Evolutionary conservation across 192 early-diverging fungal species (phyloP), one percentile per base, ranked within the genome.

Genomic region (Umbelopsis isabellina): DNA sequence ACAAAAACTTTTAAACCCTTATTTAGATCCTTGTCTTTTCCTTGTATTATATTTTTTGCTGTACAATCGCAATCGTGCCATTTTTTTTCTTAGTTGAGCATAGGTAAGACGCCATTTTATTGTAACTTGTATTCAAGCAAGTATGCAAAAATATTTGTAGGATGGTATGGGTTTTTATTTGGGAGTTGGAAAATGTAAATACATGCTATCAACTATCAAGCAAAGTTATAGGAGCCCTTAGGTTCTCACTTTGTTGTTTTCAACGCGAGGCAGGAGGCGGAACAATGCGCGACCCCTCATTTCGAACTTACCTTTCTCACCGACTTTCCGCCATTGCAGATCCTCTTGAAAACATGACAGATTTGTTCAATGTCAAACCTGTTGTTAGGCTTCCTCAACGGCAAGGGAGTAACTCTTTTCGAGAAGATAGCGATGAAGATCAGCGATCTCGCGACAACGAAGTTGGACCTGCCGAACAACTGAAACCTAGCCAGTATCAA

Each of bases 321-420:
- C 55, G 55, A 16, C 18, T 6, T 16, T 61, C 33, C 30, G 55
- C 27, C 55, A 61, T 61, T 61, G 30, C 55, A 61, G 55, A 61
- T 61, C 55, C 55, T 61, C 9, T 61, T 35, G 15, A 18, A 25
- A 55, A 61, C 37, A 61, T 61, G 55, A 61, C 55, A 35, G 55
- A 61, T 61, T 61, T 61, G 55, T 61, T 61, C 55, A 61, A 35
- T 27, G 30, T 35, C 55, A 61, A 61, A 61, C 55, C 55, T 61
- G 55, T 61, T 18, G 55, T 61, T 30, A 61, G 30, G 33, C 55
- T 61, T 61, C 55, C 55, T 35, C 55, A 61, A n/a, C 25, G 55
- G 27, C 55, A 30, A 18, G 55, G 25, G 13, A 61, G 55, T 61
- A 30, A 35, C 33, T 61, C 27, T 30, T 35, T 61, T 61, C 55